A percentile compares a stretch with the other conserved stretches of the same genome.
Conservation (phyloP, 106 monocot species). For the Triglochin maritima region DNA sequence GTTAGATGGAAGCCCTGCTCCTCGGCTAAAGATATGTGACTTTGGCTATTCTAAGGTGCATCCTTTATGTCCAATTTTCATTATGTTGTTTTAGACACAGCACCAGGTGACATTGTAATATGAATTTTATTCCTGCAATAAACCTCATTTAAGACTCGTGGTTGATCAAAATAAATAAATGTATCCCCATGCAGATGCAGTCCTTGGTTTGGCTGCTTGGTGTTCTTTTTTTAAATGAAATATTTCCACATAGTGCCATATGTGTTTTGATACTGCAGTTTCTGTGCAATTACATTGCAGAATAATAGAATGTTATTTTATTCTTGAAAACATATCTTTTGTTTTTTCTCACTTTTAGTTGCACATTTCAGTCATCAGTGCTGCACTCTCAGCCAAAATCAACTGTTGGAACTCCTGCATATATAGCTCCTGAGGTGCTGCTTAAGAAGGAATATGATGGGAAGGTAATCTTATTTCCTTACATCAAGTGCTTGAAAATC, state of each 20-base stretch:
- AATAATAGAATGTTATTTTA: too few relatives aligned
- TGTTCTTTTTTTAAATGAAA: not conserved
- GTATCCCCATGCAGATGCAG: not conserved
- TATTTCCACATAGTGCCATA: not conserved
- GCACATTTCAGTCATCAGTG: conserved; percentile 48
- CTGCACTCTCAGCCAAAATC: conserved; percentile 94
- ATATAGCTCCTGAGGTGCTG: conserved; percentile 88
- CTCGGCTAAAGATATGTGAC: conserved; percentile 96
- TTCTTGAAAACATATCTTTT: not conserved
- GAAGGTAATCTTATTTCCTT: conserved; percentile 36
- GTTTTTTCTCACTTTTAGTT: not conserved
- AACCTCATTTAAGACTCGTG: not conserved
- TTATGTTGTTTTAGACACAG: not conserved
- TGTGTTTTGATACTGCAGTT: not conserved
- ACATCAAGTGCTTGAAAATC: not conserved
- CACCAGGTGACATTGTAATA: not conserved
- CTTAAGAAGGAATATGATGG: conserved; percentile 91
- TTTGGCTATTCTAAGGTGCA: conserved; percentile 99
- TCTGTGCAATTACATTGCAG: not conserved
- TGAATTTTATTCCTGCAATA: not conserved
- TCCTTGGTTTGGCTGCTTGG: not conserved
- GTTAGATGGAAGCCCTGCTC: conserved; percentile 85
- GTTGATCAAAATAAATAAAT: not conserved
- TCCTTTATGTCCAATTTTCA: not conserved
- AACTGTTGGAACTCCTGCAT: conserved; percentile 94